These are phyloP conservation scores for Trichoderma sp. DNA, from an alignment of 2,329 filamentous ascomycete genomes.

Conservation along the genomic window DNA sequence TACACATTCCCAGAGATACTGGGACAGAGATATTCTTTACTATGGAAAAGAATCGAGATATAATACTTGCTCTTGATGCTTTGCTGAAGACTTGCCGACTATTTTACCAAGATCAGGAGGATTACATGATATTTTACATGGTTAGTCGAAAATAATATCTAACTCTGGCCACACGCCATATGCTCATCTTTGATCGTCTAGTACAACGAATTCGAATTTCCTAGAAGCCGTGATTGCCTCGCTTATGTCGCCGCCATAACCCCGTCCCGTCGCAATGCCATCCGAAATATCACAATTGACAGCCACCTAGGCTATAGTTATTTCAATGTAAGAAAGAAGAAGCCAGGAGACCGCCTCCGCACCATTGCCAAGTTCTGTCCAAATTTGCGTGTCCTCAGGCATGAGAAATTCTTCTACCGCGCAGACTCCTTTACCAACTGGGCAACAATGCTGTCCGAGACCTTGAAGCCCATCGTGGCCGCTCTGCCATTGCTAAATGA, in stretches of 20 bases:
- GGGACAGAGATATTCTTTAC: not conserved
- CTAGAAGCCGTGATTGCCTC: not conserved
- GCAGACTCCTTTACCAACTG: not conserved
- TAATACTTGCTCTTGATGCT: not conserved
- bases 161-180: no score
- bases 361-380: not conserved
- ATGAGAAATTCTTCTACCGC: not conserved
- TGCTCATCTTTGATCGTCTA: not conserved
- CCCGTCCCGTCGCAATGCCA: not conserved
- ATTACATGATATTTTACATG: not conserved
- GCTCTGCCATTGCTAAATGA: not conserved
- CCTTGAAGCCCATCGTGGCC: not conserved
- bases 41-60: rapidly evolving
- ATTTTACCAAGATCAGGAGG: not conserved
- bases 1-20: not conserved
- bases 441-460: not conserved
- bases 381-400: not conserved
- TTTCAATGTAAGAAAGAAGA: no score
- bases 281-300: not conserved
- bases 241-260: not conserved
- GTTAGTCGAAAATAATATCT: not conserved
- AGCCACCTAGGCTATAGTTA: no score
- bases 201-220: not conserved
- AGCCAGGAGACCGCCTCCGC: not conserved
- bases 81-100: not conserved